phyloP scores from a whole-genome alignment of 2,329 filamentous ascomycete genomes.

The Ophiostoma piceae region DNA sequence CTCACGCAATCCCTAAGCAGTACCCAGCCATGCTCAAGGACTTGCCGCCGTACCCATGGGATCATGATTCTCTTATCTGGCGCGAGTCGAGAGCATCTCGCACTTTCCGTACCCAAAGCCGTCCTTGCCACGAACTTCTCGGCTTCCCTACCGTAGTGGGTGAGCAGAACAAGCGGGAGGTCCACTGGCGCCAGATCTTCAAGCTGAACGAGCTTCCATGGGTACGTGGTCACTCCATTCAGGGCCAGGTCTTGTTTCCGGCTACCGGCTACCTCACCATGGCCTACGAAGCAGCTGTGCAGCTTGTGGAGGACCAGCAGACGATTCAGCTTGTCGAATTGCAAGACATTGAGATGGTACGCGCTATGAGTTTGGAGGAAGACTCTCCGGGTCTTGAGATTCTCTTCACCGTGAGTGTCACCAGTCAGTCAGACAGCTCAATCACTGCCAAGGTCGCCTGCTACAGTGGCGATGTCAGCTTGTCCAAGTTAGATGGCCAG shows the following conservation, averaged over 20 bases:
- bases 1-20: not conserved
- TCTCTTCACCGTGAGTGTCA: not conserved
- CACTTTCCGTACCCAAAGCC: not conserved
- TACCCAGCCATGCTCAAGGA: not conserved
- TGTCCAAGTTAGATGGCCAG: not conserved
- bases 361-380: not conserved
- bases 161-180: not conserved
- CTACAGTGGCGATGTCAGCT: not conserved
- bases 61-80: not conserved
- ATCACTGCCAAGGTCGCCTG: not conserved
- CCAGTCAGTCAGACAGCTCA: not conserved
- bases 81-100: not conserved
- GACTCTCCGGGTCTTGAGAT: not conserved
- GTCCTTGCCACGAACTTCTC: not conserved
- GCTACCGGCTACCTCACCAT: not conserved
- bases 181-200: not conserved
- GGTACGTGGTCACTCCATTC: not conserved
- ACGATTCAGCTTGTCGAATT: not conserved
- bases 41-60: not conserved
- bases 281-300: not conserved
- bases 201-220: not conserved
- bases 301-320: not conserved
- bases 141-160: not conserved
- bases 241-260: not conserved
- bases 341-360: not conserved